Base-by-base conservation (phyloP, 2,329 filamentous ascomycete species). In the Coleophoma crateriformis region DNA sequence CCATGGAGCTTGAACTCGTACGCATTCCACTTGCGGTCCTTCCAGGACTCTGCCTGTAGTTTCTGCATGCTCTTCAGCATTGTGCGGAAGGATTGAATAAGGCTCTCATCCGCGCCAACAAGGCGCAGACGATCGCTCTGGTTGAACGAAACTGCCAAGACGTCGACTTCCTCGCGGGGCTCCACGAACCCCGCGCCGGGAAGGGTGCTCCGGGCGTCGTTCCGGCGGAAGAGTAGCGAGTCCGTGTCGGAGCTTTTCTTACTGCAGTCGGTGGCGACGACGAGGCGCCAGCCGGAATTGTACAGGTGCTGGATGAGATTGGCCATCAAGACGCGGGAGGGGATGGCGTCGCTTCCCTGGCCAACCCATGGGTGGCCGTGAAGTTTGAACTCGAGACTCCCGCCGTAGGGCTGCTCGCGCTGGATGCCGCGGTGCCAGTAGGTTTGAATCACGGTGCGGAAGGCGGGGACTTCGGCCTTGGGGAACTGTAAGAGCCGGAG, bases 401-500 rank as follows among this genome's bases (percentile, higher is more conserved):
- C 54, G 49, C 56, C 62, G 47, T 70, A 71, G 14, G 45, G 48
- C 2, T 63, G 56, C 50, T 64, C 60, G 19, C 51, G 46, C 47
- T 66, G 61, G 44, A 70, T 64, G 14, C 66, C 66, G 43, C 55
- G 50, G 3, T 49, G 48, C 64, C 67, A 69, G 27, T 46, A 50
- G 11, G 34, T n/a, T 13, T 51, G 39, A 22, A 69, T 55, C 1
- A 61, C 50, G 12, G 45, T 34, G n/a, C 61, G 61, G 20, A 67
- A 59, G 8, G 51, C 54, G 19, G 56, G 52, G 32, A 69, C 50
- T 7, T 67, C 58, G 27, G 48, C 33, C 10, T 53, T 45, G 2
- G 63, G 60, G 53, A 71, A 71, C 35, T 62, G 59, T 11, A 71
- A 55, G 32, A 71, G 62, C 13, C 68, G 68, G n/a, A 66, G 57